A percentile compares a stretch with the other conserved stretches of the same genome.
Conservation (phyloP, 1,284 basidiomycete species). For the Sphaerobolus stellatus region DNA sequence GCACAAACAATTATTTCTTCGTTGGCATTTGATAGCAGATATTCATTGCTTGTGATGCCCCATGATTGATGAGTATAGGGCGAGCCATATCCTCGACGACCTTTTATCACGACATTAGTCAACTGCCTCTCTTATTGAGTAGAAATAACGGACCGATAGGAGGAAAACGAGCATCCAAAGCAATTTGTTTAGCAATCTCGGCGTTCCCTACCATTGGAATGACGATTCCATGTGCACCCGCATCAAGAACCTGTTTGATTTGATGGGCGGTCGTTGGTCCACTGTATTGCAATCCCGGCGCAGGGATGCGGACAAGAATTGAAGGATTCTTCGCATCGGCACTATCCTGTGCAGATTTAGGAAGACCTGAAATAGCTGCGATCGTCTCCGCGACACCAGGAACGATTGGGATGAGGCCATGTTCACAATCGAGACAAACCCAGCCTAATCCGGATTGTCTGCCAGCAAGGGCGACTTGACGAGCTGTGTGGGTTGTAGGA, state of each 20-base stretch:
- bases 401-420: constrained; percentile 54
- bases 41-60: constrained; percentile 49
- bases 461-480: constrained; percentile 53
- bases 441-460: constrained; percentile 49
- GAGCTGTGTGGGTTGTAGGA: constrained; percentile 53
- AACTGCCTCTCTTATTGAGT: background rate
- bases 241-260: constrained; percentile 66
- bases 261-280: constrained; percentile 44
- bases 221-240: constrained; percentile 59
- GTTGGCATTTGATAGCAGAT: constrained; percentile 53
- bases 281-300: constrained; percentile 42
- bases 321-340: constrained; percentile 38
- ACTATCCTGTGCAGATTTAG: constrained; percentile 32
- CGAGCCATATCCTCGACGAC: constrained; percentile 60
- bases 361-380: constrained; percentile 40
- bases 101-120: background rate
- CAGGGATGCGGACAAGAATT: constrained; percentile 58
- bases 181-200: constrained; percentile 56
- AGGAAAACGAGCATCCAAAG: constrained; percentile 55
- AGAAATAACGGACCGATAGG: constrained; percentile 35
- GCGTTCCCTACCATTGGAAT: constrained; percentile 64
- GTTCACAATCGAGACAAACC: constrained; percentile 66
- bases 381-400: constrained; percentile 56
- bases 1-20: constrained; percentile 58
- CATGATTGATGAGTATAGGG: constrained; percentile 58